phyloP scores from a whole-genome alignment of 1,284 basidiomycete genomes.

The Cutaneotrichosporon curvatum region DNA sequence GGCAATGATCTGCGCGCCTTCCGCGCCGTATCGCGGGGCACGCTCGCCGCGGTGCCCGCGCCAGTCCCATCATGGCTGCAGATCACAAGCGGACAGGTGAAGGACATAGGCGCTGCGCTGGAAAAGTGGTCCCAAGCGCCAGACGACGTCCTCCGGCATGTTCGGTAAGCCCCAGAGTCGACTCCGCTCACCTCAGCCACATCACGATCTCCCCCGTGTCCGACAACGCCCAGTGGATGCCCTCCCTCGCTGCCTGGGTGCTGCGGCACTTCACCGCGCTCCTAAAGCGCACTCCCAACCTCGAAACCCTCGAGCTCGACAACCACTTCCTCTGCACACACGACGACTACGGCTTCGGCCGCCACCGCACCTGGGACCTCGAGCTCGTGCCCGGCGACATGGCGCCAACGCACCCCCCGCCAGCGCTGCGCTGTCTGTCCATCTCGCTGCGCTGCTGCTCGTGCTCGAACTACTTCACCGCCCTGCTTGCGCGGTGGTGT shows the following conservation, averaged over 20 bases:
- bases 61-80: not conserved
- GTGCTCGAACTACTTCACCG: not conserved
- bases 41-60: not conserved
- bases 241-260: not conserved
- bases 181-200: not conserved
- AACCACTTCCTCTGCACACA: conserved; percentile 7
- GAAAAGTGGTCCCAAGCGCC: not conserved
- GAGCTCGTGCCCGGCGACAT: not conserved
- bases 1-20: not conserved
- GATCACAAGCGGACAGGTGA: not conserved
- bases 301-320: not conserved
- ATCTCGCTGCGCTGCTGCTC: conserved; percentile 3
- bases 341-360: conserved; percentile 2
- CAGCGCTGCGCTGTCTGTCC: not conserved
- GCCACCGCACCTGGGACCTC: not conserved
- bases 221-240: not conserved
- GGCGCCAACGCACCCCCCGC: too few relatives aligned
- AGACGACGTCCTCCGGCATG: not conserved
- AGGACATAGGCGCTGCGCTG: too few relatives aligned
- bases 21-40: not conserved
- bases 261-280: too few relatives aligned
- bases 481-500: not conserved
- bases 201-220: not conserved
- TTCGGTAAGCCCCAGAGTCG: not conserved
- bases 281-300: not conserved